These are phyloP conservation scores for Debaryomyces nepalensis DNA, from an alignment of 1,139 yeast species.

Conservation along the genomic window DNA sequence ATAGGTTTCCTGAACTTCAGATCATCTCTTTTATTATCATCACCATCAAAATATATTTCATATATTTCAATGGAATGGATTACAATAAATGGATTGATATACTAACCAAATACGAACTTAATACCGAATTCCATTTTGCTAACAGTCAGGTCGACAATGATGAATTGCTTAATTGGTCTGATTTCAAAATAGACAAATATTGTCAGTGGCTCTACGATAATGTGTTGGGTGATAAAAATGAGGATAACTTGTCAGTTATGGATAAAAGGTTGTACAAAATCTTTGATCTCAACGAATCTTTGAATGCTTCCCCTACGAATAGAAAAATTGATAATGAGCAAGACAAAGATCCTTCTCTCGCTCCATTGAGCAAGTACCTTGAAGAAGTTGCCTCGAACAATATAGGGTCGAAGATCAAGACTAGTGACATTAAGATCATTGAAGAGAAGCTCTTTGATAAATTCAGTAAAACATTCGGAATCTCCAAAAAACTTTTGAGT, in stretches of 20 bases:
- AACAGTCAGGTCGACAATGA: slow-evolving; percentile 16
- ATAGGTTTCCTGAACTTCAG: slow-evolving; percentile 35
- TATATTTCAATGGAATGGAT: slow-evolving; percentile 20
- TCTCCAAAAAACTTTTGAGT: slow-evolving; percentile 11
- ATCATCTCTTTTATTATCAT: slow-evolving; percentile 30
- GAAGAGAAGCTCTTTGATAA: slow-evolving; percentile 15
- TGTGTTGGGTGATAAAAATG: slow-evolving; percentile 31
- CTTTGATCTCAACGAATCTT: slow-evolving; percentile 29
- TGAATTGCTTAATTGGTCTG: slow-evolving; percentile 45
- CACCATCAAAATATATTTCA: slow-evolving; percentile 35
- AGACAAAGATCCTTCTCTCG: slow-evolving; percentile 9
- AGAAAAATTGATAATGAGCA: slow-evolving; percentile 11
- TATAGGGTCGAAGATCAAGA: slow-evolving; percentile 4
- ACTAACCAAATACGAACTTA: slow-evolving; percentile 25
- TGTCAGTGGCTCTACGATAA: slow-evolving; percentile 46
- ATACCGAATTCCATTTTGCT: slow-evolving; percentile 25
- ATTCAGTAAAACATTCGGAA: slow-evolving; percentile 13
- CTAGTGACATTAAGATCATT: slow-evolving; percentile 9
- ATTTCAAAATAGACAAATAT: slow-evolving; percentile 41
- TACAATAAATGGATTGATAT: slow-evolving; percentile 29
- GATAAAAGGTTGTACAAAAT: slow-evolving; percentile 42
- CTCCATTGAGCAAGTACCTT: slow-evolving; percentile 2
- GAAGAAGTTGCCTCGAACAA: slow-evolving; percentile 4
- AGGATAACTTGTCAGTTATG: slow-evolving; percentile 32
- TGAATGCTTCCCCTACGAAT: not conserved